Evolutionary conservation across 2,329 filamentous ascomycete genomes (phyloP).

Genomic region (Pseudocercospora pini-densiflorae): DNA sequence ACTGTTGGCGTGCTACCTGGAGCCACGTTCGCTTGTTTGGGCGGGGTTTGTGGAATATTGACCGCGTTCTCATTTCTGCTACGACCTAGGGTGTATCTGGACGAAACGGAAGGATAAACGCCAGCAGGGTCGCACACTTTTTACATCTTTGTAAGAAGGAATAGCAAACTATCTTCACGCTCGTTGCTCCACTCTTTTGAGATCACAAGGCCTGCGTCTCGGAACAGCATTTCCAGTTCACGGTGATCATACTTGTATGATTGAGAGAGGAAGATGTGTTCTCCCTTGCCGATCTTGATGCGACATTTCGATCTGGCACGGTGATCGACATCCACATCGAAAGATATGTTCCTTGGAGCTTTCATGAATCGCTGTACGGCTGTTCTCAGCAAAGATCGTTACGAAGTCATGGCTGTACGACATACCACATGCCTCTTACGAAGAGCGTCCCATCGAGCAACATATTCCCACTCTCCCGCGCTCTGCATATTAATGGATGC

Average conservation of each 20-base stretch:
- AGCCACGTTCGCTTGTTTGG: background rate
- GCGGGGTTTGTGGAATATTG: background rate
- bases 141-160: background rate
- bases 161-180: background rate
- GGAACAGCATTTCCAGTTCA: background rate
- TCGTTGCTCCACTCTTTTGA: background rate
- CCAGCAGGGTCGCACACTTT: too few relatives aligned
- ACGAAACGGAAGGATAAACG: background rate
- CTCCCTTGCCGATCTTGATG: background rate
- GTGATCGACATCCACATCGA: background rate
- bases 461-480: background rate
- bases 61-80: background rate
- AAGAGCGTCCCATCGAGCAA: background rate
- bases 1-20: background rate
- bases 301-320: background rate
- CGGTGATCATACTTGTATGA: background rate
- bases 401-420: background rate
- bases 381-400: background rate
- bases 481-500: background rate
- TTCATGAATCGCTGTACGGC: background rate
- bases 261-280: background rate
- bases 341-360: background rate
- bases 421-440: background rate
- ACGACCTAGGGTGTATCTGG: background rate
- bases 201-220: background rate